These are phyloP conservation scores for Pelargonium fulgidum DNA, from an alignment of 441 rosid species.

Conservation along the genomic window DNA sequence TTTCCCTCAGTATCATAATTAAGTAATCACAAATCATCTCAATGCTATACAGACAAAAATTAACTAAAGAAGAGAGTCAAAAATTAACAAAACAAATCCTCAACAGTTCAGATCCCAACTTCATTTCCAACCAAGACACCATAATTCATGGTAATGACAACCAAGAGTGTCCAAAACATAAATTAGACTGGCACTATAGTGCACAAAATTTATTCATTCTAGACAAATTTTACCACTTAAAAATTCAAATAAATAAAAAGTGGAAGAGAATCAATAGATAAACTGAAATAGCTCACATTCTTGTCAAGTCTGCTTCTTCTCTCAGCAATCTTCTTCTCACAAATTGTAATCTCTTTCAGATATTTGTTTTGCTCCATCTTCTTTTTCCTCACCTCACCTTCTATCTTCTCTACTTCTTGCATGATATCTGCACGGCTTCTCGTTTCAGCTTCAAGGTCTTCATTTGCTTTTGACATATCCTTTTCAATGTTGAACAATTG, in stretches of 20 bases:
- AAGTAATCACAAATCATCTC: background rate
- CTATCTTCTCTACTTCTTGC: constrained; percentile 59
- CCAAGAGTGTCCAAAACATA: constrained; percentile 3
- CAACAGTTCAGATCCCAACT: background rate
- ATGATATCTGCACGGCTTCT: constrained; percentile 52
- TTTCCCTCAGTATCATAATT: background rate
- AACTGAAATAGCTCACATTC: constrained; percentile 48
- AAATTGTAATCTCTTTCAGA: constrained; percentile 65
- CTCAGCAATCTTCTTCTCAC: constrained; percentile 81
- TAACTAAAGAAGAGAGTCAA: background rate
- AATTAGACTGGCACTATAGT: background rate
- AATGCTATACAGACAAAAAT: background rate
- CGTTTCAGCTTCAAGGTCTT: constrained; percentile 68
- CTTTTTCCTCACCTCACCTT: constrained; percentile 55
- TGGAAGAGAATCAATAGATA: constrained; percentile 12
- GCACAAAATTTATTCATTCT: constrained; percentile 5
- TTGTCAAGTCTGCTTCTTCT: constrained; percentile 58
- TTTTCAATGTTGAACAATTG: constrained; percentile 72
- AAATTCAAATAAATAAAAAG: background rate
- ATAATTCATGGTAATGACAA: background rate
- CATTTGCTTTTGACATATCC: constrained; percentile 54
- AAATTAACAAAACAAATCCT: constrained; percentile 8
- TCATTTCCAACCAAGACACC: background rate
- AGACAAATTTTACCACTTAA: background rate
- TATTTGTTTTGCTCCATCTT: constrained; percentile 73